Percentiles rank a stretch among this genome's conserved stretches.
These are phyloP conservation scores for Yarrowia sp. DNA, from an alignment of 805 yeast genomes.

Conservation along the genomic window DNA sequence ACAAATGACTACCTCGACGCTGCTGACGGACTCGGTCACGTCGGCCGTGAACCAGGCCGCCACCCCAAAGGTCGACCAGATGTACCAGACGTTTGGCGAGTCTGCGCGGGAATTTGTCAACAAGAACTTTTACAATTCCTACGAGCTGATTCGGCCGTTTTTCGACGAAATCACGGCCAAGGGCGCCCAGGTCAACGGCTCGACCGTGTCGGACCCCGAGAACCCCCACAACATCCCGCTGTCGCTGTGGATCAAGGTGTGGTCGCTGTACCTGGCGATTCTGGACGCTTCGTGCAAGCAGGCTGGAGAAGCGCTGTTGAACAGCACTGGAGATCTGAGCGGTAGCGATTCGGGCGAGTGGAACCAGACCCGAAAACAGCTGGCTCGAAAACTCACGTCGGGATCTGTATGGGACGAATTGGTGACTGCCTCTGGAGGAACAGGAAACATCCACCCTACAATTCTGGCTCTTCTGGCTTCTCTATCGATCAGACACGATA, in stretches of 20 bases:
- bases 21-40: slow-evolving; percentile 23
- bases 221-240: slow-evolving; percentile 26
- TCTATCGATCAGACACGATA: slow-evolving; percentile 26
- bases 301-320: slow-evolving; percentile 25
- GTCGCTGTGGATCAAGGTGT: slow-evolving; percentile 33
- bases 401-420: slow-evolving; percentile 33
- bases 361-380: slow-evolving; percentile 4
- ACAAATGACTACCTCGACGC: slow-evolving; percentile 18
- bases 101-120: slow-evolving; percentile 39
- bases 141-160: slow-evolving; percentile 37
- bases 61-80: slow-evolving; percentile 15
- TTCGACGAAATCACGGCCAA: slow-evolving; percentile 33
- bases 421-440: slow-evolving; percentile 30
- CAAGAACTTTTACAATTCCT: slow-evolving; percentile 37
- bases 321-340: background rate
- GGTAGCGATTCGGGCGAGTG: slow-evolving; percentile 29
- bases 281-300: slow-evolving; percentile 37
- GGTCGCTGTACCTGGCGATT: slow-evolving; percentile 36
- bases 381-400: slow-evolving; percentile 11
- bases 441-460: slow-evolving; percentile 16
- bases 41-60: slow-evolving; percentile 1
- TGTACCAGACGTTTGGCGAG: slow-evolving; percentile 36
- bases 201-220: background rate
- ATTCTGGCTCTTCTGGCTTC: slow-evolving; percentile 22
- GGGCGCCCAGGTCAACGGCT: slow-evolving; percentile 7